phyloP scores from a whole-genome alignment of 2,329 filamentous ascomycete species.

The Clarireedia homoeocarpa region DNA sequence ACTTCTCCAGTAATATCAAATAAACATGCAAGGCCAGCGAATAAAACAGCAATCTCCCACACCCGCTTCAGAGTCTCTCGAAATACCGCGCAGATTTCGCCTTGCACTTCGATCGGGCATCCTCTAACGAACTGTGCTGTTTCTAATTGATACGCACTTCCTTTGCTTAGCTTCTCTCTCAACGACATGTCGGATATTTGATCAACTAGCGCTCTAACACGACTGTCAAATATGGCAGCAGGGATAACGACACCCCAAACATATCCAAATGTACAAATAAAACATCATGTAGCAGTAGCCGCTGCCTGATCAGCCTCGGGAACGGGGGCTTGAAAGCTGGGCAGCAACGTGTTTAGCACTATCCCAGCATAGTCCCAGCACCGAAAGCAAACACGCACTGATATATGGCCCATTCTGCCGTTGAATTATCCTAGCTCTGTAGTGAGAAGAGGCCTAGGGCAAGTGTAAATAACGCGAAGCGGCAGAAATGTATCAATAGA shows the following conservation, averaged over 20 bases:
- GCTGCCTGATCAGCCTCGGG: conserved; percentile 30
- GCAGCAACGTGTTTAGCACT: conserved; percentile 34
- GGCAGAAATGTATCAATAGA: conserved; percentile 32
- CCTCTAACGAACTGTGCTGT: not conserved
- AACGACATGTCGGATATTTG: not conserved
- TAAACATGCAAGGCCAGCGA: not conserved
- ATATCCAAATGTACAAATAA: conserved; percentile 39
- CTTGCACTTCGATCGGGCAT: not conserved
- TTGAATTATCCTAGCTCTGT: conserved; percentile 31
- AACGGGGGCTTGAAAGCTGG: conserved; percentile 36
- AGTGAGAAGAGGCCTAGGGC: conserved; percentile 34
- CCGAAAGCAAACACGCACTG: conserved; percentile 36
- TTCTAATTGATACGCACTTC: not conserved
- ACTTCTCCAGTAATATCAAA: not conserved
- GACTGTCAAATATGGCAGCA: conserved; percentile 7
- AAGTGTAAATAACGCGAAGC: conserved; percentile 24
- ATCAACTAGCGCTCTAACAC: not conserved
- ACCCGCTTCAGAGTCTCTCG: not conserved
- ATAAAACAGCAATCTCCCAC: not conserved
- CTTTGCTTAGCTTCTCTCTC: not conserved
- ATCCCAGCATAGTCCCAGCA: conserved; percentile 37
- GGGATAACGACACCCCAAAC: conserved; percentile 39
- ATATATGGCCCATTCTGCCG: conserved; percentile 35
- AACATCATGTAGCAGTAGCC: conserved; percentile 25
- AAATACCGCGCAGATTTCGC: not conserved